These are phyloP conservation scores for Pythium sp. DNA, from an alignment of 352 stramenopile species.

Conservation along the genomic window DNA sequence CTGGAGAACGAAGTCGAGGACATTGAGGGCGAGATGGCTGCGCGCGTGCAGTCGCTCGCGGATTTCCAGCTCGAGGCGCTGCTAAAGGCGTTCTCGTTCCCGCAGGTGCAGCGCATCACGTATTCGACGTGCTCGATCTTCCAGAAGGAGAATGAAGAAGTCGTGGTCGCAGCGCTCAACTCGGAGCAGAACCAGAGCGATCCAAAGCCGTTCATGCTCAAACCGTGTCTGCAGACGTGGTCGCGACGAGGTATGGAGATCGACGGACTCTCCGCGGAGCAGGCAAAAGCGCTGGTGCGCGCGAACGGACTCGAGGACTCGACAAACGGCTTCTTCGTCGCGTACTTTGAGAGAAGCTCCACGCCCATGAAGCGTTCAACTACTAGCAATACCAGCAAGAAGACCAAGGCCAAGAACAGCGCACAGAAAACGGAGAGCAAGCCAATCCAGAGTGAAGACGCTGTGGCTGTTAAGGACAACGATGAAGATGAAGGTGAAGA, in stretches of 20 bases:
- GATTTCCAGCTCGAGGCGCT: slow-evolving; percentile 95
- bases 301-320: slow-evolving; percentile 90
- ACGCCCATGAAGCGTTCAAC: slow-evolving; percentile 3
- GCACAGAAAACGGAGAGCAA: not conserved
- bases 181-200: slow-evolving; percentile 47
- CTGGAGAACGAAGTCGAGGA: slow-evolving; percentile 36
- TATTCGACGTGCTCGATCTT: slow-evolving; percentile 98
- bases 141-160: slow-evolving; percentile 94
- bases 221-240: slow-evolving; percentile 70
- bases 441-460: slow-evolving; percentile 7
- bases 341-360: slow-evolving; percentile 88
- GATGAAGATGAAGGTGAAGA: slow-evolving; percentile 2
- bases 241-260: slow-evolving; percentile 60
- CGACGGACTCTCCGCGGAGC: slow-evolving; percentile 48
- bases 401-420: not conserved
- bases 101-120: slow-evolving; percentile 90
- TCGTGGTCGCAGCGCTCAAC: slow-evolving; percentile 87
- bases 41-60: slow-evolving; percentile 89
- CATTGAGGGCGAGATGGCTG: slow-evolving; percentile 51
- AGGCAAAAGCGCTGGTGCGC: slow-evolving; percentile 87
- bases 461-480: not conserved
- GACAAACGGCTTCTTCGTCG: slow-evolving; percentile 97
- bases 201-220: slow-evolving; percentile 60
- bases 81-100: slow-evolving; percentile 94
- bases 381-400: not conserved